Evolutionary conservation across 805 yeast genomes (phyloP).

Genomic region (Saturnispora sanitii): DNA sequence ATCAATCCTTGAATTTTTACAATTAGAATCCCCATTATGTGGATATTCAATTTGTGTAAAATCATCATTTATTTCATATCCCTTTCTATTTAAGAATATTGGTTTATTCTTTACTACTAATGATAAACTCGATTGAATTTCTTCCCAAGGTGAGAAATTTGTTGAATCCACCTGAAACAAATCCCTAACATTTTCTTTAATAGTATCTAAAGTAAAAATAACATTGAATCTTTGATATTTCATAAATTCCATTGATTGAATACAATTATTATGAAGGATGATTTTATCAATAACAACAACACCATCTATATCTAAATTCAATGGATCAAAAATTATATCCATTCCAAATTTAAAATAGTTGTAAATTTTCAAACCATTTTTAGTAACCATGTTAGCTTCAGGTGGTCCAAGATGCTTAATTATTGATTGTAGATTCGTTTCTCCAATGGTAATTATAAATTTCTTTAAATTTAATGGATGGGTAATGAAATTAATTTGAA

Average conservation of each 20-base stretch:
- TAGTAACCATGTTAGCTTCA: slow-evolving; percentile 30
- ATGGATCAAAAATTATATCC: slow-evolving; percentile 41
- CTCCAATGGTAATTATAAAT: slow-evolving; percentile 28
- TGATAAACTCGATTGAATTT: not conserved
- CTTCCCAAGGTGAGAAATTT: slow-evolving; percentile 3
- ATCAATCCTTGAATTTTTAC: too few species aligned
- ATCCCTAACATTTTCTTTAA: not conserved
- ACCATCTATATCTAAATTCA: slow-evolving; percentile 16
- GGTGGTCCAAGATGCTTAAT: slow-evolving; percentile 46
- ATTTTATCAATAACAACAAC: slow-evolving; percentile 33
- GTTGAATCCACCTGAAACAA: not conserved
- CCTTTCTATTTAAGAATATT: slow-evolving; percentile 26
- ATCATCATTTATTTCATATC: slow-evolving; percentile 24
- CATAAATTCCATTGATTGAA: slow-evolving; percentile 44
- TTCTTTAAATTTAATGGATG: slow-evolving; percentile 10
- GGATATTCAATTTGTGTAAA: slow-evolving; percentile 14
- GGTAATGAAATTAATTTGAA: slow-evolving; percentile 6
- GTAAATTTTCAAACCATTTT: slow-evolving; percentile 39
- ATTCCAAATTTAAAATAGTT: slow-evolving; percentile 47
- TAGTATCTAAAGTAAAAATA: not conserved
- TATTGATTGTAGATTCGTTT: slow-evolving; percentile 40
- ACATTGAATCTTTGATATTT: slow-evolving; percentile 42
- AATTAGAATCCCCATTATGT: too few species aligned
- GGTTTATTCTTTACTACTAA: slow-evolving; percentile 11
- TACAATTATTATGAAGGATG: slow-evolving; percentile 41